A percentile compares a stretch with the other conserved stretches of the same genome.
phyloP scores from a whole-genome alignment of 352 stramenopile genomes.

The Pythium coloratum region DNA sequence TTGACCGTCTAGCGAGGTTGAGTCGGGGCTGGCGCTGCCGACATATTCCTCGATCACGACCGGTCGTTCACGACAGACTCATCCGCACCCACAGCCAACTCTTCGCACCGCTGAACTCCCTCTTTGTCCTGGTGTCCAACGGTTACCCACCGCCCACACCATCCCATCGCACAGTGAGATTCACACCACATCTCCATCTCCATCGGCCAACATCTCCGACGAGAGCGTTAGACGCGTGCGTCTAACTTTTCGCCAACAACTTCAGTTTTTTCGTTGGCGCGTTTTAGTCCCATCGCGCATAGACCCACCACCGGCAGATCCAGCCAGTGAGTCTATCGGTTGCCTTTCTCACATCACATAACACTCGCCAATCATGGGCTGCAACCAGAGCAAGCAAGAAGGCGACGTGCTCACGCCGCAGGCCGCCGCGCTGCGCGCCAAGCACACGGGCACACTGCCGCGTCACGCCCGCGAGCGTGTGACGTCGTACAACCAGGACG shows the following conservation, averaged over 20 bases:
- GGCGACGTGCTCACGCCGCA: slow-evolving; percentile 46
- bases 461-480: slow-evolving; percentile 27
- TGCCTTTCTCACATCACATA: not conserved
- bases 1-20: not conserved
- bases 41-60: not conserved
- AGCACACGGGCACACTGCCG: slow-evolving; percentile 15
- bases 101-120: not conserved
- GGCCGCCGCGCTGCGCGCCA: slow-evolving; percentile 12
- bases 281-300: not conserved
- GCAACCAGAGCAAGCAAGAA: slow-evolving; percentile 48
- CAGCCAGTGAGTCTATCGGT: not conserved
- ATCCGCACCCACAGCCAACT: not conserved
- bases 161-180: too few relatives aligned
- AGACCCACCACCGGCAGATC: too few relatives aligned
- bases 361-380: slow-evolving; percentile 44
- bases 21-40: not conserved
- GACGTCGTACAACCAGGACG: slow-evolving; percentile 47
- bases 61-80: not conserved
- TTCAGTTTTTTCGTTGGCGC: not conserved
- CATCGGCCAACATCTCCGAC: not conserved
- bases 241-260: slow-evolving; percentile 2
- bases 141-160: not conserved
- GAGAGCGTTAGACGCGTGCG: not conserved
- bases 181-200: not conserved
- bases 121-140: not conserved